Evolutionary conservation across 805 yeast species (phyloP).

Genomic region (Pichia membranifaciens): DNA sequence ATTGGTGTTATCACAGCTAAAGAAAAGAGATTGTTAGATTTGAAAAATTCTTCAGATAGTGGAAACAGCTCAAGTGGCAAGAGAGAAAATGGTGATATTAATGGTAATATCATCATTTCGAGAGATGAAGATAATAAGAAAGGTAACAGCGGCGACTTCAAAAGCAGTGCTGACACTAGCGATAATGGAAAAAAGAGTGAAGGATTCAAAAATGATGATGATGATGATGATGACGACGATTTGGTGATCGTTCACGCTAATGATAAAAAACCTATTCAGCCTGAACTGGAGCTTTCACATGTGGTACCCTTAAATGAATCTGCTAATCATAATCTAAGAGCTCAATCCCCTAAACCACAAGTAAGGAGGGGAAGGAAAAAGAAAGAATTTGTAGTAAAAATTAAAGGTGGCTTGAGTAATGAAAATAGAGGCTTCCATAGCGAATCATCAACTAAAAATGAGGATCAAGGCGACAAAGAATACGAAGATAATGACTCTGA

Average conservation of each 20-base stretch:
- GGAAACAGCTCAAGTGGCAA: background rate
- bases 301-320: background rate
- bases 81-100: background rate
- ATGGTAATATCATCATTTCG: background rate
- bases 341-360: background rate
- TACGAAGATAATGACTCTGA: too few relatives aligned
- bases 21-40: conserved; percentile 3
- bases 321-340: background rate
- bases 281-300: conserved; percentile 4
- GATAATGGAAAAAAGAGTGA: background rate
- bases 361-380: background rate
- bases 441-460: background rate
- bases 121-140: background rate
- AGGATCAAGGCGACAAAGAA: too few relatives aligned
- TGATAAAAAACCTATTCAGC: conserved; percentile 4
- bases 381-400: background rate
- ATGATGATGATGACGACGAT: conserved; percentile 12
- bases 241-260: conserved; percentile 11
- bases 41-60: background rate
- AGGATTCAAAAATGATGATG: background rate
- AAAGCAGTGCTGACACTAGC: background rate
- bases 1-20: conserved; percentile 19
- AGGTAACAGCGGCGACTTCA: background rate
- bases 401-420: too few relatives aligned
- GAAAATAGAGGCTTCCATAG: background rate